phyloP scores from a whole-genome alignment of 2,329 filamentous ascomycete genomes.

The Alternaria triticina region DNA sequence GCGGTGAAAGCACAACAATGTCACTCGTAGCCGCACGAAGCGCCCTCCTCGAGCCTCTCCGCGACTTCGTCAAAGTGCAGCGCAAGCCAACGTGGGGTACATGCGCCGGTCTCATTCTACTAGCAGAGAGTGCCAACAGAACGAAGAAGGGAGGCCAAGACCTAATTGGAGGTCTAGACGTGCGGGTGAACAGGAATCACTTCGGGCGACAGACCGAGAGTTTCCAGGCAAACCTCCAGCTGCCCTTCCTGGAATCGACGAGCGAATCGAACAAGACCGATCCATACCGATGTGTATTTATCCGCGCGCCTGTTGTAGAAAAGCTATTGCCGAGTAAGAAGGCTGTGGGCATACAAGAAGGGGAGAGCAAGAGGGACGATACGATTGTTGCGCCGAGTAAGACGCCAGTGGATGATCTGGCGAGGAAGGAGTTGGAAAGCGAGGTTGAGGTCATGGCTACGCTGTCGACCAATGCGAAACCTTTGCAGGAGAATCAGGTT shows the following conservation, averaged over 20 bases:
- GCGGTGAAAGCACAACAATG: conserved; percentile 94
- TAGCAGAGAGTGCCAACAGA: conserved; percentile 85
- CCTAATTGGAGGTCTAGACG: conserved; percentile 87
- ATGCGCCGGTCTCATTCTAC: conserved; percentile 90
- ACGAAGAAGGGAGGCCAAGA: conserved; percentile 93
- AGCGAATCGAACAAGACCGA: conserved; percentile 37
- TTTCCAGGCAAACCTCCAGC: conserved; percentile 76
- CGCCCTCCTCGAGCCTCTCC: conserved; percentile 79
- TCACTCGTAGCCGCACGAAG: conserved; percentile 84
- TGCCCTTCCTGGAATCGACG: conserved; percentile 68
- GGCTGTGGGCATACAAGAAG: conserved; percentile 55
- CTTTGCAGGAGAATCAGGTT: conserved; percentile 54
- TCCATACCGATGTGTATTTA: conserved; percentile 87
- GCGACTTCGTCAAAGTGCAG: conserved; percentile 86
- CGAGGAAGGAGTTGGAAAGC: conserved; percentile 53
- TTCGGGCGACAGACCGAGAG: conserved; percentile 94
- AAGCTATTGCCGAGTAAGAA: conserved; percentile 66
- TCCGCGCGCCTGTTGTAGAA: conserved; percentile 92
- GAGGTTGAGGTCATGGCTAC: conserved; percentile 66
- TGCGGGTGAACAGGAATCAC: conserved; percentile 91
- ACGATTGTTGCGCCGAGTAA: conserved; percentile 65
- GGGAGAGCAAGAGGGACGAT: conserved; percentile 55
- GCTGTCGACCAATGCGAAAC: conserved; percentile 59
- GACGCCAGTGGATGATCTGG: conserved; percentile 53
- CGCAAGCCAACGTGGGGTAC: conserved; percentile 93